Evolutionary conservation across 306 rosid genomes (phyloP), one percentile per base, ranked within the genome.

Genomic region (Trichosanthes cucumerina): DNA sequence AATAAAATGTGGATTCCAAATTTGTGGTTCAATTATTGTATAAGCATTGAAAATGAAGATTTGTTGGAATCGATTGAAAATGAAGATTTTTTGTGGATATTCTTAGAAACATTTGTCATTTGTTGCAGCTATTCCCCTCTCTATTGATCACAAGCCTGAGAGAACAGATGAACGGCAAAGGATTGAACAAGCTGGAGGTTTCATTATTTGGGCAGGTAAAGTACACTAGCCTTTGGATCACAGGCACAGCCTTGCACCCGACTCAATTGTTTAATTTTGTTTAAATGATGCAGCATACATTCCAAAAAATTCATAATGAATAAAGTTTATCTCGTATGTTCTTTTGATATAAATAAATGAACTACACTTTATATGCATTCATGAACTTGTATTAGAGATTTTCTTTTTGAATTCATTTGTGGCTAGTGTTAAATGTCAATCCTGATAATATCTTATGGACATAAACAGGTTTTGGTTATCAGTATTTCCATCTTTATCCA

Each of bases 131-230:
- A 80, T 91, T 72, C 91, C 97, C 50, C 86, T 93, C 81, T 91
- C 97, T 34, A 77, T 80, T 65, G 97, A 93, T 88, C 97, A 93
- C 87, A 93, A 91, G 76, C 97, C 97, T 82, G 92, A 93, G 84
- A 89, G 96, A 86, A 84, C 92, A 82, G 97, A 93, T 75, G 97
- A 93, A 79, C 93, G 96, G 39, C 66, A 80, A 77, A 87, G 97
- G 85, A 93, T 93, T 83, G 97, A 93, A 83, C 62, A 91, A 81
- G 97, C 97, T 64, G 97, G 97, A 59, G 97, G 97, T 60, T 93
- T 91, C 81, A 79, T 93, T 76, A 81, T 93, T 66, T 93, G 97
- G 97, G 96, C 97, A 49, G 97, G 97, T 89, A 87, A 78, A 65
- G 59, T 41, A 54, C 73, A 80, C 83, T 62, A 9, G 49, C 60